Evolutionary conservation across 2,329 filamentous ascomycete species (phyloP), one percentile per base, ranked within the genome.

Genomic region (Xylaria sp.): DNA sequence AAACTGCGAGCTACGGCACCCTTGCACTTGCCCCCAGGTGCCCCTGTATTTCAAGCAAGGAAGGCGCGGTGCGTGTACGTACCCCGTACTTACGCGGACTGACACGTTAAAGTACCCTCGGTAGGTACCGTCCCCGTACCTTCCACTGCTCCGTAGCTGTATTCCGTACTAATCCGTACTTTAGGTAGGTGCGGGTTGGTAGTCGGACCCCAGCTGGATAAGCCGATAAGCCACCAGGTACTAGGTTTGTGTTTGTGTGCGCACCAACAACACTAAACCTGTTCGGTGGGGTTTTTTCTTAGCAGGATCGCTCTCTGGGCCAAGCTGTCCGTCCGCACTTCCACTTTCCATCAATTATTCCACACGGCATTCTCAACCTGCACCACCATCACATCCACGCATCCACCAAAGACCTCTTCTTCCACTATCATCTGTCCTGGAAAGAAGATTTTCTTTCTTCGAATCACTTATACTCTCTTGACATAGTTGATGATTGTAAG

Each of bases 401-500:
- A 68, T 65, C 42, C 66, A 65, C 67, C 65, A 65, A 68, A 66
- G 65, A 61, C 60, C 66, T 66, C 66, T 68, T 64, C 59, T 62
- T 63, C 59, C 59, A 58, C 59, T 56, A 54, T 52, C 59, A 59
- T 63, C 63, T 34, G 34, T 49, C 44, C 48, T 44, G 10, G 39
- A 54, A 54, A 49, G 56, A 55, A 56, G 48, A 60, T 60, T 63
- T 52, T 16, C 44, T 65, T 52, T 60, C 35, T 63, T 62, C 44
- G 52, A 58, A 54, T 60, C 53, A 54, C 56, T 62, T 23, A 19
- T 60, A 10, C 52, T 49, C 19, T 61, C 62, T 67, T 62, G 65
- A 57, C 58, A 59, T 64, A 63, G 64, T 73, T 69, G 68, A 73
- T 71, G 69, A 70, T 66, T 69, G 61, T 73, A 71, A 73, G 71